Conservation (phyloP, 78 protist species). For the Cyanophora paradoxa region DNA sequence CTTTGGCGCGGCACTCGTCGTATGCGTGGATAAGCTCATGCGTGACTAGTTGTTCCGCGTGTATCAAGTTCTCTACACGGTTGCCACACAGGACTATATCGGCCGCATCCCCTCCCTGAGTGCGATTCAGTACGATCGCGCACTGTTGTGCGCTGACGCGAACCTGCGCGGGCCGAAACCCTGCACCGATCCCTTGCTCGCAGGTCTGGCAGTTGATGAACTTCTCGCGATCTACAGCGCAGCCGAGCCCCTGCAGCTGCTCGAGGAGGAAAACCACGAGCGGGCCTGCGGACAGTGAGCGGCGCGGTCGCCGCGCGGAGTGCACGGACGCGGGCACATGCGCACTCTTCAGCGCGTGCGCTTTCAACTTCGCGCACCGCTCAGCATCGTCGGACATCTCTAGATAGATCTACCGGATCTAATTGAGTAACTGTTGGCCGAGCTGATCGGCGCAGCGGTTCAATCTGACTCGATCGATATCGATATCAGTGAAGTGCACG, state of each 20-base stretch:
- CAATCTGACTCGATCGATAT: too few relatives aligned
- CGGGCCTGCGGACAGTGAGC: slow-evolving; percentile 1
- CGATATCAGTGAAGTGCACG: too few relatives aligned
- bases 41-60: background rate
- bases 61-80: background rate
- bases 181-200: slow-evolving; percentile 10
- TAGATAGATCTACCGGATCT: too few relatives aligned
- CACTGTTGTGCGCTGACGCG: background rate
- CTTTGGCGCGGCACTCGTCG: slow-evolving; percentile 52
- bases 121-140: background rate
- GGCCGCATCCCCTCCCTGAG: background rate
- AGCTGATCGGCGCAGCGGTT: too few relatives aligned
- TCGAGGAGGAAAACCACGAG: slow-evolving; percentile 10
- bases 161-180: background rate
- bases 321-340: background rate
- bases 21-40: slow-evolving; percentile 58
- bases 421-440: too few relatives aligned
- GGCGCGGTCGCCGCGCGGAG: too few relatives aligned
- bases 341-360: background rate
- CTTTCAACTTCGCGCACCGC: background rate
- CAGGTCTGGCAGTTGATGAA: slow-evolving; percentile 7
- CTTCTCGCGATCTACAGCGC: background rate
- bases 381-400: too few relatives aligned
- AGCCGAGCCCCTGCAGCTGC: slow-evolving; percentile 7
- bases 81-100: background rate